Percentiles rank a stretch among this genome's conserved stretches.
These are phyloP conservation scores for Trichosanthes cucumerina DNA, from an alignment of 306 rosid genomes.

Conservation along the genomic window DNA sequence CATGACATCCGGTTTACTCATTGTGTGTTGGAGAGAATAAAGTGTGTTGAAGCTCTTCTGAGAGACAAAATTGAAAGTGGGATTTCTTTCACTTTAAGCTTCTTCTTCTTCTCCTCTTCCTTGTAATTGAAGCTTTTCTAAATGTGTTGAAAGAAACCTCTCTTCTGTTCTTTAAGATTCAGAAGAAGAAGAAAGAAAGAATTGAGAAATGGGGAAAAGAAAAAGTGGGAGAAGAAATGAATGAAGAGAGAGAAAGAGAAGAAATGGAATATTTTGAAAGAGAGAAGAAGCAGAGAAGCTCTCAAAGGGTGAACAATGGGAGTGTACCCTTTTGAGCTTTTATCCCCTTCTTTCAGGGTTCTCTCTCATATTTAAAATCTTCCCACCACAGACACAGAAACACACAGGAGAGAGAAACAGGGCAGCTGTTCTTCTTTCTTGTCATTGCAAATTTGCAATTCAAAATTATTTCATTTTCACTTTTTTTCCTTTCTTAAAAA, in stretches of 20 bases:
- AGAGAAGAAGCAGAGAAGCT: background rate
- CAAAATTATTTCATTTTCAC: background rate
- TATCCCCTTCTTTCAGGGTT: background rate
- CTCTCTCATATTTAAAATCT: background rate
- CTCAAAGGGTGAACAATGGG: background rate
- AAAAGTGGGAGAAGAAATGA: background rate
- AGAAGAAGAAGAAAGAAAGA: background rate
- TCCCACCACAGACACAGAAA: background rate
- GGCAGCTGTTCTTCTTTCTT: background rate
- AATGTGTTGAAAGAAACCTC: slow-evolving; percentile 23
- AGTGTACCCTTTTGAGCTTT: background rate
- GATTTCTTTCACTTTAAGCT: slow-evolving; percentile 19
- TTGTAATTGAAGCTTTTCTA: slow-evolving; percentile 15
- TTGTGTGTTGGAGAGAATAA: slow-evolving; percentile 14
- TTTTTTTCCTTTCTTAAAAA: too few species aligned
- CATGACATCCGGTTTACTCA: slow-evolving; percentile 75
- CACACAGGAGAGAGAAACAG: background rate
- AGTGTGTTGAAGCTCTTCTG: background rate
- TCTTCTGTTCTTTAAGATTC: background rate
- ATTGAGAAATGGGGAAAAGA: background rate
- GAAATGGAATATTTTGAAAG: slow-evolving; percentile 1
- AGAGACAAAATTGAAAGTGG: slow-evolving; percentile 23
- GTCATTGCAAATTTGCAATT: background rate
- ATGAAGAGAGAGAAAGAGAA: background rate
- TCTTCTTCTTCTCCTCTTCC: slow-evolving; percentile 9